Evolutionary conservation across 1,284 basidiomycete species (phyloP), one percentile per base, ranked within the genome.

Genomic region (Pseudozyma pruni): DNA sequence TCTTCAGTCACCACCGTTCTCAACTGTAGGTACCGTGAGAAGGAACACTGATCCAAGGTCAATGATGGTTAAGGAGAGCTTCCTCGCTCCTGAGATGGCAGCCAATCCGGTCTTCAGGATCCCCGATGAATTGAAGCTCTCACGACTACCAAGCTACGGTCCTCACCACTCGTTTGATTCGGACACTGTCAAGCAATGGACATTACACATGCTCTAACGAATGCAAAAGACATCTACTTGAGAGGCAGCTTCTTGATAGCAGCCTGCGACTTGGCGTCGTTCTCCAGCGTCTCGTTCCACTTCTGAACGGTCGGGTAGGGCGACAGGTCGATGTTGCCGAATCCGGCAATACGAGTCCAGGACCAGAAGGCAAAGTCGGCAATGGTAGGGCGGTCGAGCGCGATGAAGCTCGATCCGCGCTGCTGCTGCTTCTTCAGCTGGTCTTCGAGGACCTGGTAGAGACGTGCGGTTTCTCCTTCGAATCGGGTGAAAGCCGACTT

Each of bases 291-390:
- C 6, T 56, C 59, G 31, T 53, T 61, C 76, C 76, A 78, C 44
- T 69, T 62, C 32, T 50, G 47, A 8, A 78, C 76, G 17, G 63
- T 16, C 11, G 68, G 72, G 63, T 78, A 78, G 22, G 72, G 63
- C 44, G 46, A 56, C 3, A 76, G 44, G 50, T 78, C 74, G 23
- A 78, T 55, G 44, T 76, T 76, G 34, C 69, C 74, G 44, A 75
- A 75, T 8, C 61, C 33, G 40, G 53, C 59, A 22, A 62, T 72
- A 33, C 63, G 45, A 31, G 72, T 63, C 72, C 75, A 77, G 33
- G 60, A 20, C 60, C 62, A 76, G 59, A 76, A 78, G 56, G 68
- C 49, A 38, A 72, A 72, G 47, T 80, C 78, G 22, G 78, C 78
- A 23, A 79, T 67, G 13, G 76, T 78, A 20, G 73, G 72, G 11